These are phyloP conservation scores for Amanita rubescens DNA, from an alignment of 768 basidiomycete genomes.

Conservation along the genomic window DNA sequence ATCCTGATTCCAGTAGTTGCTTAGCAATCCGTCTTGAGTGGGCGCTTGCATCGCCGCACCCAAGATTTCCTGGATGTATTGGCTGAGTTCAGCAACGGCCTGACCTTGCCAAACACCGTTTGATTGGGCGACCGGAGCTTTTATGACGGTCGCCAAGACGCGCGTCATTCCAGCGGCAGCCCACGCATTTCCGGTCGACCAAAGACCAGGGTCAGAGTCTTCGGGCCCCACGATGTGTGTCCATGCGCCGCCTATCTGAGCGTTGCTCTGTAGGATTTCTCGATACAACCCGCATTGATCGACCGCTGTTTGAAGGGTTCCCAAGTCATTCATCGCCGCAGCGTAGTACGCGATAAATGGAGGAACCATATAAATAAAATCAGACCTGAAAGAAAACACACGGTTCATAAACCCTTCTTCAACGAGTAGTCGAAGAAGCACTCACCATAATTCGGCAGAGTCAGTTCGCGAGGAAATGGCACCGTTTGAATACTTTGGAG, in stretches of 20 bases:
- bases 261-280: constrained; percentile 26
- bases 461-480: constrained; percentile 73
- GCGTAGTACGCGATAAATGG: constrained; percentile 43
- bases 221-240: constrained; percentile 34
- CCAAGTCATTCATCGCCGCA: constrained; percentile 27
- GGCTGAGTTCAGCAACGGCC: constrained; percentile 23
- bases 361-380: constrained; percentile 45
- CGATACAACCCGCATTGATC: constrained; percentile 33
- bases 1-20: constrained; percentile 32
- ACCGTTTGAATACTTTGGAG: constrained; percentile 61
- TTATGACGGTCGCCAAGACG: constrained; percentile 40
- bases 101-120: constrained; percentile 14
- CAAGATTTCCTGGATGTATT: constrained; percentile 26
- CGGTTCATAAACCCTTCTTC: neutral
- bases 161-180: constrained; percentile 63
- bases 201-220: constrained; percentile 30
- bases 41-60: neutral
- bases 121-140: constrained; percentile 24
- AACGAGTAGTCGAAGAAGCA: neutral
- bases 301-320: constrained; percentile 32
- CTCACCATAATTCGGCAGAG: constrained; percentile 68
- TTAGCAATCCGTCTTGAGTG: constrained; percentile 22
- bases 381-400: constrained; percentile 32
- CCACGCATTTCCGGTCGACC: constrained; percentile 62
- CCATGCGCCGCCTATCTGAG: constrained; percentile 29